phyloP scores from a whole-genome alignment of 2,329 filamentous ascomycete species.

The Hirsutella minnesotensis region DNA sequence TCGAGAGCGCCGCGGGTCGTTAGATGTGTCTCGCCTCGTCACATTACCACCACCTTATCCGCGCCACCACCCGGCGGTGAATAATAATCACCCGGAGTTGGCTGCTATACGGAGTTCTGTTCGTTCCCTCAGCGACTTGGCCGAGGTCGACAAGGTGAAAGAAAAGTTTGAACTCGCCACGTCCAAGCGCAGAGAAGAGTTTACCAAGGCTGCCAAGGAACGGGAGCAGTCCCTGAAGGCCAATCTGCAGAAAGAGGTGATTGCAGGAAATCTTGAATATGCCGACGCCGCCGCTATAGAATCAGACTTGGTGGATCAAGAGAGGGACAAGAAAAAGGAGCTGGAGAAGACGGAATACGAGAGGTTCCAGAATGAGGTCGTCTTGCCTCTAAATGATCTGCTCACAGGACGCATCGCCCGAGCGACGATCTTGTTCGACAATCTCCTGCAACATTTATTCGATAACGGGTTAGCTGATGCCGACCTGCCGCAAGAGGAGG shows the following conservation, averaged over 20 bases:
- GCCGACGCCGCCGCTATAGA: slow-evolving; percentile 75
- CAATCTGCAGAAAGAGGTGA: slow-evolving; percentile 70
- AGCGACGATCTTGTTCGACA: slow-evolving; percentile 66
- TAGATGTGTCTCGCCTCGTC: slow-evolving; percentile 86
- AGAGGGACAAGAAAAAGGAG: slow-evolving; percentile 59
- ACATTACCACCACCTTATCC: slow-evolving; percentile 91
- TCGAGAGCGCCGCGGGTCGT: slow-evolving; percentile 34
- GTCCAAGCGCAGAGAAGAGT: slow-evolving; percentile 46
- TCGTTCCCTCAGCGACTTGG: slow-evolving; percentile 60
- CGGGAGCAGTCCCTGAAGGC: slow-evolving; percentile 53
- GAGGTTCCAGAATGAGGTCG: slow-evolving; percentile 67
- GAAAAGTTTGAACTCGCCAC: slow-evolving; percentile 44
- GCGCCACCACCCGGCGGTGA: slow-evolving; percentile 86
- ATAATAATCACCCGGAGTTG: slow-evolving; percentile 91
- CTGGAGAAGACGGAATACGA: slow-evolving; percentile 72
- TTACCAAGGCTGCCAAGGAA: slow-evolving; percentile 34
- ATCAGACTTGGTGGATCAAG: slow-evolving; percentile 58
- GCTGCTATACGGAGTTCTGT: slow-evolving; percentile 63
- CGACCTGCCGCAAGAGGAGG: slow-evolving; percentile 85
- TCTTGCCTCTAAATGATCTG: slow-evolving; percentile 73
- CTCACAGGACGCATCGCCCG: slow-evolving; percentile 63
- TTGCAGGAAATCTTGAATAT: slow-evolving; percentile 67
- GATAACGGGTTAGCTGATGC: slow-evolving; percentile 52
- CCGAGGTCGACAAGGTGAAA: slow-evolving; percentile 59
- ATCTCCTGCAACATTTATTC: slow-evolving; percentile 60